A percentile compares a stretch with the other conserved stretches of the same genome.
phyloP scores from a whole-genome alignment of 2,329 filamentous ascomycete species.

The Penicillium oxalicum region DNA sequence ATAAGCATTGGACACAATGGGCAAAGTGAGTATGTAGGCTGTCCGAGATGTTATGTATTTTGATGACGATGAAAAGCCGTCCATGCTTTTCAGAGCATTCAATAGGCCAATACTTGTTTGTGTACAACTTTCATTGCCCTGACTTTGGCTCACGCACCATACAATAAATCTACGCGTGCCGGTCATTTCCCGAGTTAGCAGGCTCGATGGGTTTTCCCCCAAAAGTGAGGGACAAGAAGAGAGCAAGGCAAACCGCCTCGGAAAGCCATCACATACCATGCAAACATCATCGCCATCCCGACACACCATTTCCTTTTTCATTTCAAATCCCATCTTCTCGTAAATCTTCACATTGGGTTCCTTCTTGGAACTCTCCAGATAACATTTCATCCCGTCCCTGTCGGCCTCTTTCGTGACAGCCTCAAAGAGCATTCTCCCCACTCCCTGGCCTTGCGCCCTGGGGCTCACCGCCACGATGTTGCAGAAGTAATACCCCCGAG shows the following conservation, averaged over 20 bases:
- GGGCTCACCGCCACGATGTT: constrained; percentile 71
- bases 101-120: no score
- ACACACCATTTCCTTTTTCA: constrained; percentile 61
- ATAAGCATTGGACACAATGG: no score
- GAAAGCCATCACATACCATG: constrained; percentile 35
- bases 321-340: constrained; percentile 61
- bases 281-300: constrained; percentile 56
- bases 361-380: constrained; percentile 63
- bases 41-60: no score
- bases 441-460: constrained; percentile 58
- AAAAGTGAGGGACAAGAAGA: no score
- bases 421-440: constrained; percentile 60
- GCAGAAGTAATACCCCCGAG: constrained; percentile 68
- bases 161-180: constrained; percentile 20
- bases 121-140: background rate
- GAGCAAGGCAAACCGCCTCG: background rate
- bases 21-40: no score
- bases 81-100: no score
- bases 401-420: constrained; percentile 61
- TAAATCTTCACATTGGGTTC: constrained; percentile 68
- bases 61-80: no score
- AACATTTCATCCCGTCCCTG: constrained; percentile 58
- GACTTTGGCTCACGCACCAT: constrained; percentile 21
- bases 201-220: no score
- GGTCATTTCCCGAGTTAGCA: background rate